phyloP scores from a whole-genome alignment of 2,329 filamentous ascomycete species.

The Nannizziopsis barbatae region DNA sequence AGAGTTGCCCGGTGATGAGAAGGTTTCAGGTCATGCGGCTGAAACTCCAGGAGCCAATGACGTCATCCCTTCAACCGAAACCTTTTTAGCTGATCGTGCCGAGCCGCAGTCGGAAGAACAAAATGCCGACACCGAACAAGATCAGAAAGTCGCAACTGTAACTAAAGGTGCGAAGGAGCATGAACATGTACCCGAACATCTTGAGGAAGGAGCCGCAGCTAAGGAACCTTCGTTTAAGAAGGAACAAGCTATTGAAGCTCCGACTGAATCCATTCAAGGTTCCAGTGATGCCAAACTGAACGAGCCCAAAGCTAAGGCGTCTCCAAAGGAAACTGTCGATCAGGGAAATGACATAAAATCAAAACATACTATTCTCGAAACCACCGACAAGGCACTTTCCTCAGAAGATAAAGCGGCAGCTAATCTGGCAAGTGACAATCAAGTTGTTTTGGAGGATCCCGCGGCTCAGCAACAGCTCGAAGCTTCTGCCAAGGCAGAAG shows the following conservation, averaged over 20 bases:
- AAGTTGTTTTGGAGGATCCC: too few species aligned
- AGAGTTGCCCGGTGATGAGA: background rate
- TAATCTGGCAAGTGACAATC: too few species aligned
- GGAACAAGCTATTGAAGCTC: background rate
- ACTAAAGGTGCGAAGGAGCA: background rate
- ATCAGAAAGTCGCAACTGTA: conserved; percentile 6
- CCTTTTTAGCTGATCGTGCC: background rate
- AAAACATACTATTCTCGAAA: too few species aligned
- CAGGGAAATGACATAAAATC: background rate
- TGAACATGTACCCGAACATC: background rate
- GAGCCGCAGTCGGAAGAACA: conserved; percentile 1
- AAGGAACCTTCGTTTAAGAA: background rate
- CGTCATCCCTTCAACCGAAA: background rate
- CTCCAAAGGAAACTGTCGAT: background rate
- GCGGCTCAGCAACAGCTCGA: too few species aligned
- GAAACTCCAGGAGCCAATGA: background rate
- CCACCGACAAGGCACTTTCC: too few species aligned
- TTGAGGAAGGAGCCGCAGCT: background rate
- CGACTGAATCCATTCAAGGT: background rate
- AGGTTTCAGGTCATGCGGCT: background rate
- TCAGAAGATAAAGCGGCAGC: too few species aligned
- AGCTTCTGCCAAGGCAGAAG: background rate
- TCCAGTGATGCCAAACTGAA: background rate
- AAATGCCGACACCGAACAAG: background rate
- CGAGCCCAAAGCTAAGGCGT: background rate